phyloP scores from a whole-genome alignment of 2,329 filamentous ascomycete species.

The Aspergillus pseudoglaucus region DNA sequence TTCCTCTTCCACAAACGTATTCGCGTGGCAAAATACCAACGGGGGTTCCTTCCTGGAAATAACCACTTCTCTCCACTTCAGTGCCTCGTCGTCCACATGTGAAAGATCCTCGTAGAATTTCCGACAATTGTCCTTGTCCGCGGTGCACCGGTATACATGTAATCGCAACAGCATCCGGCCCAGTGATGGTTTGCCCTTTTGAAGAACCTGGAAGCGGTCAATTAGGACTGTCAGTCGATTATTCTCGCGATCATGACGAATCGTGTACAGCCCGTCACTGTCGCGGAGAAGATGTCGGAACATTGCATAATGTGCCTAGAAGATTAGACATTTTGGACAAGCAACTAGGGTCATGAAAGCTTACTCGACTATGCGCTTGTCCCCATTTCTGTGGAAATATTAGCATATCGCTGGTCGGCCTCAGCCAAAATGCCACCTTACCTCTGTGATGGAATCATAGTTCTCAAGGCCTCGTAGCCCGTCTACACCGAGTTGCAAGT shows the following conservation, averaged over 20 bases:
- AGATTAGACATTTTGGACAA: neutral
- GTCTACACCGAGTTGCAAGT: constrained; percentile 38
- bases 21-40: constrained; percentile 59
- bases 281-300: constrained; percentile 53
- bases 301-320: constrained; percentile 56
- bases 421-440: constrained; percentile 19
- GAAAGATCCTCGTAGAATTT: constrained; percentile 55
- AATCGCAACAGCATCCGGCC: constrained; percentile 53
- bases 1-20: constrained; percentile 44
- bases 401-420: neutral
- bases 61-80: constrained; percentile 52
- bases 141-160: constrained; percentile 58
- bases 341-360: neutral
- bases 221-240: constrained; percentile 6
- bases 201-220: neutral
- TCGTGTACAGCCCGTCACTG: constrained; percentile 45
- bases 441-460: constrained; percentile 33
- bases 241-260: constrained; percentile 42
- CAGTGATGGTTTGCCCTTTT: constrained; percentile 52
- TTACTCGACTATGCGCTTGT: constrained; percentile 13
- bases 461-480: constrained; percentile 35
- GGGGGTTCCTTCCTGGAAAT: constrained; percentile 45
- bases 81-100: constrained; percentile 46
- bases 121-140: constrained; percentile 49
- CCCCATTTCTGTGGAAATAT: constrained; percentile 8